Percentiles rank a stretch among this genome's conserved stretches.
These are phyloP conservation scores for Candida sonorensis DNA, from an alignment of 805 yeast species.

Conservation along the genomic window DNA sequence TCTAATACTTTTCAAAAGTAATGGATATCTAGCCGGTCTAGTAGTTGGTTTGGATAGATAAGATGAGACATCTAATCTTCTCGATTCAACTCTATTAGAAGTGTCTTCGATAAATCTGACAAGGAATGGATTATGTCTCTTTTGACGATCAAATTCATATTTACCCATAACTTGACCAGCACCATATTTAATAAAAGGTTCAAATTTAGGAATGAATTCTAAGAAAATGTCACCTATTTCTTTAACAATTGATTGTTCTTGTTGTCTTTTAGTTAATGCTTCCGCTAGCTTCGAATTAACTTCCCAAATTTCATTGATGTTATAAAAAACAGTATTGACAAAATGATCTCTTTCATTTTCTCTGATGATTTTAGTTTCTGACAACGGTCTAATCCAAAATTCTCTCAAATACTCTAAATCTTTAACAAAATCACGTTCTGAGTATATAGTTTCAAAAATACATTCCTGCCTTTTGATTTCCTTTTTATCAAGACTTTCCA, in stretches of 20 bases:
- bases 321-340: conserved; percentile 85
- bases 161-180: conserved; percentile 94
- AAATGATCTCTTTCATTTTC: conserved; percentile 86
- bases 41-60: conserved; percentile 93
- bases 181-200: conserved; percentile 88
- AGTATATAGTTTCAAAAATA: conserved; percentile 86
- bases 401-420: conserved; percentile 90
- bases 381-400: conserved; percentile 85
- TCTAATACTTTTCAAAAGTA: conserved; percentile 72
- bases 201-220: conserved; percentile 79
- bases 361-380: conserved; percentile 82
- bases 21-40: conserved; percentile 90
- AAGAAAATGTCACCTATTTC: conserved; percentile 83
- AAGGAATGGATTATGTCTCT: conserved; percentile 81
- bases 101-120: conserved; percentile 92
- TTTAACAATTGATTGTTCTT: conserved; percentile 74
- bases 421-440: conserved; percentile 93
- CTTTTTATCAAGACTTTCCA: conserved; percentile 70
- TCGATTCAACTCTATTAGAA: conserved; percentile 74
- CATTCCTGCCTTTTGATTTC: conserved; percentile 94
- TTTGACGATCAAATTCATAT: conserved; percentile 91
- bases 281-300: conserved; percentile 84
- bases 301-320: conserved; percentile 78
- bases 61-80: conserved; percentile 87
- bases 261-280: conserved; percentile 81